Conservation (phyloP, 176 grass and related monocot genomes). For the Raddia guianensis region DNA sequence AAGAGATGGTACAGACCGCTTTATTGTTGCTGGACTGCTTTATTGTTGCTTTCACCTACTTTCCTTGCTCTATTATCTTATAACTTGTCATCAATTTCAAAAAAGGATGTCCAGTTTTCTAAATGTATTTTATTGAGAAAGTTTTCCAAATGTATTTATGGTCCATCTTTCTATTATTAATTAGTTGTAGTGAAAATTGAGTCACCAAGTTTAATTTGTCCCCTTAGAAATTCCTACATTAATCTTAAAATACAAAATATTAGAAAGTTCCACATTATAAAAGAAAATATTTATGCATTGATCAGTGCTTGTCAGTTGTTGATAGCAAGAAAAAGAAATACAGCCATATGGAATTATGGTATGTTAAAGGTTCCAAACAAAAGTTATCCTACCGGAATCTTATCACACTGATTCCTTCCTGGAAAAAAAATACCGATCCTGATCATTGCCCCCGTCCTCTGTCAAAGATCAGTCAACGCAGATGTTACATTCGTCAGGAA, state of each 20-base stretch:
- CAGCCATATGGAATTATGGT: not conserved
- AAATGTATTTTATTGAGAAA: not conserved
- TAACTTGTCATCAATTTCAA: not conserved
- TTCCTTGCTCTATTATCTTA: not conserved
- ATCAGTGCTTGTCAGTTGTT: constrained; percentile 3
- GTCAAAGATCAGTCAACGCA: not conserved
- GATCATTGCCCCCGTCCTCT: not conserved
- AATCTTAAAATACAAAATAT: not conserved
- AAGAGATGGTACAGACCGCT: constrained; percentile 30
- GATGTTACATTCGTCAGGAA: too few relatives aligned
- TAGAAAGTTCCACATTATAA: not conserved
- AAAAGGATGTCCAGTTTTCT: not conserved
- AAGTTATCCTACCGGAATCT: not conserved
- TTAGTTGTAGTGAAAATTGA: not conserved
- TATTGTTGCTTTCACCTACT: constrained; percentile 1
- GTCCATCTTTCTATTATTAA: not conserved
- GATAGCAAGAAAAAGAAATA: constrained; percentile 9
- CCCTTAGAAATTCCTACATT: not conserved
- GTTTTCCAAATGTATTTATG: not conserved
- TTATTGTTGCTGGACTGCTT: not conserved
- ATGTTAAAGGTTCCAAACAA: not conserved
- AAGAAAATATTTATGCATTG: not conserved
- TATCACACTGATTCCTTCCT: not conserved
- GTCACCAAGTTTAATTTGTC: not conserved
- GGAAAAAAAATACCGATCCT: not conserved